Base-by-base conservation (phyloP, 169 alveolate genomes). In the Cryptosporidium andersoni region DNA sequence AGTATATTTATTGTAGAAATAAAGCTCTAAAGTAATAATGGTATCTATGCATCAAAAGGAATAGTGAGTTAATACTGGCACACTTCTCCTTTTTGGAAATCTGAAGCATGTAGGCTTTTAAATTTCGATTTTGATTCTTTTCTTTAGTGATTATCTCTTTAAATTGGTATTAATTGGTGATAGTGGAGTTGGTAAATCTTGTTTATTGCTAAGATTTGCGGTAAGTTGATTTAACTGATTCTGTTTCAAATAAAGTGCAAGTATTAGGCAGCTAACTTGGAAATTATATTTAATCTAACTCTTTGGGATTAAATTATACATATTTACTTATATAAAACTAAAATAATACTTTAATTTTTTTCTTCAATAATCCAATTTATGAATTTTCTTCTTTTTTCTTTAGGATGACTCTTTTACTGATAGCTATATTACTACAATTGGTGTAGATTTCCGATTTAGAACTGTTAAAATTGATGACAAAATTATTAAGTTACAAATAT, bases 171-270 rank as follows among this genome's bases (percentile, higher is more conserved):
- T 97, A 9, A 94, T 97, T 65, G 99, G 99, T 8, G 99, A 97
- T 82, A 93, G 98, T 40, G 99, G 99, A 14, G 99, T 97, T 0
- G 99, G 99, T 39, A 97, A 97, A 82, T 96, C 99, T 5, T 97
- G 99, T 64, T 91, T 97, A 55, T 92, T 97, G 11, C 94, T 97
- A 66, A 92, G 99, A 40, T 97, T 97, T 66, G 97, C 99, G 25
- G 97, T 74, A 74, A 74, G 85, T 74, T 58, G 42, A 65, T 8
- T 45, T 37, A 25, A 37, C 14, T 25, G 0, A 25, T 25, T 4
- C 2, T 5, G n/a, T 16, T 16, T 5, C 34, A 53, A 4, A 55
- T 58, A 12, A 9, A 62, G 7, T 16, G 51, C 14, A 14, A 62
- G 66, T 62, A 14, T 16, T 14, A 16, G 25, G 66, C 42, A n/a